These are phyloP conservation scores for Drechslera avenae DNA, from an alignment of 2,329 filamentous ascomycete genomes.

Conservation along the genomic window DNA sequence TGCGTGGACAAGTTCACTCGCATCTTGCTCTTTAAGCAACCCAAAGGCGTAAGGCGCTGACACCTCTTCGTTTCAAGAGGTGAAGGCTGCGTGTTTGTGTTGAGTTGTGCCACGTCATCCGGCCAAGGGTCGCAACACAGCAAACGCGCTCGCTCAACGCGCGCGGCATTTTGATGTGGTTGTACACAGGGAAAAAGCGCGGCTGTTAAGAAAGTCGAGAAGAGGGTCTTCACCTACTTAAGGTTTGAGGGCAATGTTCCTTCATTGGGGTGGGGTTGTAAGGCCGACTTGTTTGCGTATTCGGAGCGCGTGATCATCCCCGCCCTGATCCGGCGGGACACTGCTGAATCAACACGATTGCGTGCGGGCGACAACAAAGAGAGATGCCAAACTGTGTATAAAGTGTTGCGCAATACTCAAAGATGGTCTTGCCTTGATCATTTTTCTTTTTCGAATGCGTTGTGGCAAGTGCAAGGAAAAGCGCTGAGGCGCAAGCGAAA, in stretches of 20 bases:
- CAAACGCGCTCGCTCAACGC: neutral
- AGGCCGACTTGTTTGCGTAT: neutral
- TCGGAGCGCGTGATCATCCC: constrained; percentile 1
- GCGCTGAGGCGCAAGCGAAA: constrained; percentile 31
- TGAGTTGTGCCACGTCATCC: neutral
- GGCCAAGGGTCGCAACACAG: neutral
- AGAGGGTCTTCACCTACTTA: neutral
- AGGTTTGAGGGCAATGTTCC: neutral
- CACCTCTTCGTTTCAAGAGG: neutral
- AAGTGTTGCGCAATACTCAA: neutral
- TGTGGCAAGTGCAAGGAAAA: neutral
- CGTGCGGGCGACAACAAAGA: neutral
- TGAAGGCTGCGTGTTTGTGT: neutral
- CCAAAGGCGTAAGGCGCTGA: too few relatives aligned
- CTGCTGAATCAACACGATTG: constrained; percentile 3
- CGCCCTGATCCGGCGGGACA: constrained; percentile 3
- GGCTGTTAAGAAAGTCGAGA: neutral
- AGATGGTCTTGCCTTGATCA: neutral
- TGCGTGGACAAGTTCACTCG: too few relatives aligned
- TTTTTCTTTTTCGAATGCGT: neutral
- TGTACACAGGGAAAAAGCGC: neutral
- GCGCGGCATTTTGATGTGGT: neutral
- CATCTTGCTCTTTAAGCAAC: too few relatives aligned
- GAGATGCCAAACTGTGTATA: neutral
- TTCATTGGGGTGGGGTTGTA: neutral